These are phyloP conservation scores for Chlamydomonas asymmetrica DNA, from an alignment of 139 green algal genomes.

Conservation along the genomic window DNA sequence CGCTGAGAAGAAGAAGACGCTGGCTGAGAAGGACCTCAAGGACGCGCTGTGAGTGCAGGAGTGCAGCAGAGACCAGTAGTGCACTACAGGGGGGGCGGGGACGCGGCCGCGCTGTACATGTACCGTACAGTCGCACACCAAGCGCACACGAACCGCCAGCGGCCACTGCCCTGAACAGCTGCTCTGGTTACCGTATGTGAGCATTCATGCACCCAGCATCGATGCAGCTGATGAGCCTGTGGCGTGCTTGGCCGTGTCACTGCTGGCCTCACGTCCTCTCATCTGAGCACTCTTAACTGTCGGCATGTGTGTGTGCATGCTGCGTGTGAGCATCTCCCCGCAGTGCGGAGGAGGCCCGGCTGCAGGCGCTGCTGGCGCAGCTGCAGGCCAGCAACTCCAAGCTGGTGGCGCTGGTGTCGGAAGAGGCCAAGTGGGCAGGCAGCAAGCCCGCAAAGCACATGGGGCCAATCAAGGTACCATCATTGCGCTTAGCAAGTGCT, in stretches of 20 bases:
- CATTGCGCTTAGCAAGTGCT: not conserved
- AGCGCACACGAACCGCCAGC: too few species aligned
- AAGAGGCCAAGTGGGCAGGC: constrained; percentile 3
- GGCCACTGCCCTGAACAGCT: not conserved
- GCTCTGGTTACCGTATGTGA: not conserved
- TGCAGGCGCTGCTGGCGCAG: constrained; percentile 20
- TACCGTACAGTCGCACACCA: too few species aligned
- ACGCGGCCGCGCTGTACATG: not conserved
- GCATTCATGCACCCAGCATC: not conserved
- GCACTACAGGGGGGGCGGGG: not conserved
- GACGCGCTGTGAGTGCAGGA: constrained; percentile 1
- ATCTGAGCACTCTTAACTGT: not conserved
- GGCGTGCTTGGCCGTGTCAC: not conserved
- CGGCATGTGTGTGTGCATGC: not conserved
- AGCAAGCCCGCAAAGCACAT: constrained; percentile 2
- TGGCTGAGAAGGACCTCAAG: constrained; percentile 27
- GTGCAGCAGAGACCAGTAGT: not conserved
- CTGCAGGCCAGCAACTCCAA: constrained; percentile 12
- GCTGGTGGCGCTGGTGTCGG: constrained; percentile 10
- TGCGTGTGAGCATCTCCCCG: not conserved
- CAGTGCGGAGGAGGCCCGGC: constrained; percentile 20
- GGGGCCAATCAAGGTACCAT: not conserved
- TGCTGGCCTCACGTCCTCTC: not conserved
- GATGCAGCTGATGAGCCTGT: not conserved
- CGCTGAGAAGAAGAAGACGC: constrained; percentile 31